Conservation (phyloP, 192 early-diverging fungal genomes). For the Oehlia diaphana region DNA sequence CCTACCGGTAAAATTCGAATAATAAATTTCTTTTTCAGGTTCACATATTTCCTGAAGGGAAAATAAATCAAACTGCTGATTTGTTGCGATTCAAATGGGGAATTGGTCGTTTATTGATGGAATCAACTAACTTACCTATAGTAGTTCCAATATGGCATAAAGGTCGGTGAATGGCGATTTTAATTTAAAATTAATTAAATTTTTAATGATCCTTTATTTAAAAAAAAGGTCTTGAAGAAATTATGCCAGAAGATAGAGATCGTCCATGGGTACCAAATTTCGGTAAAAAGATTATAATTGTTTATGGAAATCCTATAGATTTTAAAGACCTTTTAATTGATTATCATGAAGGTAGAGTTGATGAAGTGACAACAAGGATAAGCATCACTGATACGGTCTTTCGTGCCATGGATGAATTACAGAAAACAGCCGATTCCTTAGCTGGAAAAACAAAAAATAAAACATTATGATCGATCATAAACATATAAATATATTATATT, state of each 20-base stretch:
- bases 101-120: constrained; percentile 82
- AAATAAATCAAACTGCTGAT: constrained; percentile 60
- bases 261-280: constrained; percentile 55
- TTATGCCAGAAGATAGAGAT: constrained; percentile 56
- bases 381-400: constrained; percentile 54
- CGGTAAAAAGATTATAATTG: constrained; percentile 58
- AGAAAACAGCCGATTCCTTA: constrained; percentile 20
- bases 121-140: constrained; percentile 63
- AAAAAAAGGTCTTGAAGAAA: constrained; percentile 56
- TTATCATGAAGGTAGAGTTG: constrained; percentile 51
- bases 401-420: constrained; percentile 48
- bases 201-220: constrained; percentile 23
- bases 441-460: background rate
- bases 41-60: constrained; percentile 88
- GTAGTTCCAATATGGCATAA: constrained; percentile 74
- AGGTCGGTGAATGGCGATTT: constrained; percentile 43
- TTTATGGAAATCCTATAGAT: constrained; percentile 74
- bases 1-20: too few relatives aligned
- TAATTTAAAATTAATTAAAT: too few relatives aligned
- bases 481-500: too few relatives aligned
- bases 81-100: constrained; percentile 84
- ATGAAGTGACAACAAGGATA: constrained; percentile 52
- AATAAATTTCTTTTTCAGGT: constrained; percentile 36
- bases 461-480: background rate
- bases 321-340: constrained; percentile 59